Evolutionary conservation across 495 filamentous ascomycete species (phyloP).

Genomic region (Penicillium samsonianum): DNA sequence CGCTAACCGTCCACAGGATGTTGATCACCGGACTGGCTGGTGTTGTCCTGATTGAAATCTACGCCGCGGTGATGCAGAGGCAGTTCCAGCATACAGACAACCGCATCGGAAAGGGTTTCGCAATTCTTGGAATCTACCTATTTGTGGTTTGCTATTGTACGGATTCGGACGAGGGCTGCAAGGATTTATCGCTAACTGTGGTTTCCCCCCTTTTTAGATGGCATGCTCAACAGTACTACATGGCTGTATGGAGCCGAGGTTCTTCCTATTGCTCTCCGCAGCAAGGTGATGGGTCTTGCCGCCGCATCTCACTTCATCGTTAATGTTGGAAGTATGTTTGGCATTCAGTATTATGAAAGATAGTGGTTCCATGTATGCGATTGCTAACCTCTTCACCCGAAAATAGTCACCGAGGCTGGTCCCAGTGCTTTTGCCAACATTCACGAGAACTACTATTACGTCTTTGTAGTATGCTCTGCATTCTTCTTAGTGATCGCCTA

Average conservation of each 20-base stretch:
- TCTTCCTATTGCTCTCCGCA: slow-evolving; percentile 55
- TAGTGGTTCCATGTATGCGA: background rate
- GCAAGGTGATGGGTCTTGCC: slow-evolving; percentile 60
- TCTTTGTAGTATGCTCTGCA: slow-evolving; percentile 53
- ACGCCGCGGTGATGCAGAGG: slow-evolving; percentile 59
- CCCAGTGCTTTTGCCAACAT: slow-evolving; percentile 61
- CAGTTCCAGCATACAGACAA: slow-evolving; percentile 58
- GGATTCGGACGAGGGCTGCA: slow-evolving; percentile 14
- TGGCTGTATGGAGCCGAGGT: slow-evolving; percentile 64
- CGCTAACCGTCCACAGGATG: slow-evolving; percentile 42
- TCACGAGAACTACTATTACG: slow-evolving; percentile 61
- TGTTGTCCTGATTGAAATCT: slow-evolving; percentile 57
- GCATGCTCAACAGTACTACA: slow-evolving; percentile 60
- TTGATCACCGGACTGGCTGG: slow-evolving; percentile 51
- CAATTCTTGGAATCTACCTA: slow-evolving; percentile 60
- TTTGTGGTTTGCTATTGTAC: slow-evolving; percentile 58
- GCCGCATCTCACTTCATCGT: slow-evolving; percentile 60
- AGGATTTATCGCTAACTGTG: slow-evolving; percentile 9
- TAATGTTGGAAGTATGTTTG: slow-evolving; percentile 51
- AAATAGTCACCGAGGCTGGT: slow-evolving; percentile 55
- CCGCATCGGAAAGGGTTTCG: slow-evolving; percentile 59
- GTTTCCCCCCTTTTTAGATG: slow-evolving; percentile 35
- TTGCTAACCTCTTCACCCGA: background rate
- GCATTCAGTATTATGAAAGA: background rate
- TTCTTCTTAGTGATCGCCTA: slow-evolving; percentile 55